phyloP scores from a whole-genome alignment of 164 flowering plant genomes.

The Pachysandra terminalis region DNA sequence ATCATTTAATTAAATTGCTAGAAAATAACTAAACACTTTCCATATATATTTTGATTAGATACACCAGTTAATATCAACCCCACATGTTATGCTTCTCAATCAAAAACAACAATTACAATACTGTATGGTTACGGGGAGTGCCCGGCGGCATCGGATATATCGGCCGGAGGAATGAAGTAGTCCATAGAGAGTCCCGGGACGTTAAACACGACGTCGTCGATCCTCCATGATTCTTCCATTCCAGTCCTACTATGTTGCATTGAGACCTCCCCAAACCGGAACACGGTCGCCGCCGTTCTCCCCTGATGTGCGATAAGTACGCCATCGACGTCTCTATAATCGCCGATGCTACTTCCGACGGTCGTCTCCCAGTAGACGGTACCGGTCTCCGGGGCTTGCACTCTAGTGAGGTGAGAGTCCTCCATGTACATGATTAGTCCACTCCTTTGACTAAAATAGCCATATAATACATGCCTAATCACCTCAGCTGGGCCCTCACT shows the following conservation, averaged over 20 bases:
- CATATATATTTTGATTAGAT: too few species aligned
- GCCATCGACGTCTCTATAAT: constrained; percentile 77
- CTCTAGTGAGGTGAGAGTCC: constrained; percentile 82
- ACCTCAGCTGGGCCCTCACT: constrained; percentile 80
- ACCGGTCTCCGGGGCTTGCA: constrained; percentile 42
- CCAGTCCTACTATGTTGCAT: constrained; percentile 52
- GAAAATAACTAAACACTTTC: too few species aligned
- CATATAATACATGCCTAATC: constrained; percentile 68
- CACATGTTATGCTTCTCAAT: too few species aligned
- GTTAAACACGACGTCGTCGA: constrained; percentile 76
- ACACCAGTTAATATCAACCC: too few species aligned
- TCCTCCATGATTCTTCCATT: constrained; percentile 80
- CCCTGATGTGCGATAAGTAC: constrained; percentile 66
- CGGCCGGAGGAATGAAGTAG: constrained; percentile 79
- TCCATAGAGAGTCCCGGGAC: constrained; percentile 78
- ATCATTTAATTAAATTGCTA: too few species aligned
- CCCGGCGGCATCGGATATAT: constrained; percentile 30
- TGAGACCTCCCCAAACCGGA: constrained; percentile 60
- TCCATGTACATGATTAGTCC: constrained; percentile 78
- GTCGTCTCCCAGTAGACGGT: constrained; percentile 84
- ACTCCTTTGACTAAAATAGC: constrained; percentile 83
- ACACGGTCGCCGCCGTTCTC: constrained; percentile 65
- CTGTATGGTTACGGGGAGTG: constrained; percentile 17
- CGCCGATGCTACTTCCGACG: constrained; percentile 62
- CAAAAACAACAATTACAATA: neutral